Base-by-base conservation (phyloP, 139 green algal species). In the Ulvella scutata region DNA sequence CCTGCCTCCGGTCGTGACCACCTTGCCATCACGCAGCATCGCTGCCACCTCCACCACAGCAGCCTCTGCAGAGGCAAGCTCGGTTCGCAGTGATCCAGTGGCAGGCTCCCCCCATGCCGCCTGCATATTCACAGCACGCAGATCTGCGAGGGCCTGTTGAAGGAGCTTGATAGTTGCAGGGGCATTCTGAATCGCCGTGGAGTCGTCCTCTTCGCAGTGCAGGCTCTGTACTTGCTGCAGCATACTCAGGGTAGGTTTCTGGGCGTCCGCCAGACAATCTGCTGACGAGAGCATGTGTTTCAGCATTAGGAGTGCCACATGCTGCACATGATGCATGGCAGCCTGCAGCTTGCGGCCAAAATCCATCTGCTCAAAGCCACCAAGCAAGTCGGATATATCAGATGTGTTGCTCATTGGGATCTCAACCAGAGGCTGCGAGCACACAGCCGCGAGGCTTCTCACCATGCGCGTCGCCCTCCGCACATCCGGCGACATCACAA, bases 311-410 rank as follows among this genome's bases (percentile, higher is more conserved):
- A 26, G 4, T 26, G 51, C 51, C 10, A 86, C 62, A 38, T 81
- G 51, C 60, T 79, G 44, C n/a, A 76, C 75, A 3, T 6, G 74
- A 2, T 37, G n/a, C 51, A 36, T 6, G 6, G 51, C 51, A 10
- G 79, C 84, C 77, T 86, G 75, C 43, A 90, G 44, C 2, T 78
- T 77, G 7, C 88, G 60, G 38, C 43, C 62, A 29, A 79, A 75
- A 35, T 92, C 85, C 79, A 92, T 74, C 82, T 99, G 95, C 83
- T 99, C 95, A 82, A 98, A 99, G 37, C 90, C 91, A 34, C 95
- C 95, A 79, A 99, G 90, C 61, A 99, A 84, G 75, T 99, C 95
- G 4, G 79, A 87, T 1, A 93, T 98, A 85, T 99, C 95, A 1
- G 90, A 97, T 4, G 85, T 89, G 7, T 76, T 73, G 13, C 89